phyloP scores from a whole-genome alignment of 78 protist genomes.

The Guillardia theta region DNA sequence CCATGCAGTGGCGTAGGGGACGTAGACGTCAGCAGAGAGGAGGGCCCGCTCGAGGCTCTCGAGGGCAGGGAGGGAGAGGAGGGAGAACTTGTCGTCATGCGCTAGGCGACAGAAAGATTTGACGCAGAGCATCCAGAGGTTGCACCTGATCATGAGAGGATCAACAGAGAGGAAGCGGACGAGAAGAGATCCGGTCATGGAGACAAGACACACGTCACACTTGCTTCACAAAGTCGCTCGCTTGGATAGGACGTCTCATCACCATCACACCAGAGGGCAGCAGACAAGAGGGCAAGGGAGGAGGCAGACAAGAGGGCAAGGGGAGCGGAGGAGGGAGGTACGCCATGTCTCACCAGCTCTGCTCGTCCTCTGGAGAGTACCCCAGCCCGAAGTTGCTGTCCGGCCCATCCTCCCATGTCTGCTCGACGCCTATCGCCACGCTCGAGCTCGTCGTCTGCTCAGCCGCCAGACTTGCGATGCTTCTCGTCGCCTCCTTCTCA shows the following conservation, averaged over 20 bases:
- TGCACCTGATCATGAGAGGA: constrained; percentile 12
- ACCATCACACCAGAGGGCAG: no score
- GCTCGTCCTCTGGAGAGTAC: background rate
- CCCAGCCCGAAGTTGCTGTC: background rate
- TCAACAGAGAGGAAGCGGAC: no score
- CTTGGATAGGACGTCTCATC: no score
- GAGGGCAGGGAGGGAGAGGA: background rate
- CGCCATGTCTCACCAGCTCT: background rate
- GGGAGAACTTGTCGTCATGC: constrained; percentile 4
- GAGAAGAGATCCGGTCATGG: no score
- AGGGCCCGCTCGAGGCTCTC: constrained; percentile 17
- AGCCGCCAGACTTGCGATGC: background rate
- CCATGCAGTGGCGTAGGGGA: constrained; percentile 13
- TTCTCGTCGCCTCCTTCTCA: no score
- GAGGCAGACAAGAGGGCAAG: no score
- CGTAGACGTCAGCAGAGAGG: background rate
- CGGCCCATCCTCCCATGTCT: background rate
- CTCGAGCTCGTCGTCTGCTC: background rate
- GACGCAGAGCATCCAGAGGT: constrained; percentile 38
- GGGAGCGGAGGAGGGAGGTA: no score
- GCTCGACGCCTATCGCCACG: background rate
- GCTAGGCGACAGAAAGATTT: background rate
- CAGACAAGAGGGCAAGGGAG: no score
- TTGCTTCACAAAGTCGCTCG: no score
- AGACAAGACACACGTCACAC: no score